phyloP scores from a whole-genome alignment of 208 protist genomes.

The Leishmania guyanensis region DNA sequence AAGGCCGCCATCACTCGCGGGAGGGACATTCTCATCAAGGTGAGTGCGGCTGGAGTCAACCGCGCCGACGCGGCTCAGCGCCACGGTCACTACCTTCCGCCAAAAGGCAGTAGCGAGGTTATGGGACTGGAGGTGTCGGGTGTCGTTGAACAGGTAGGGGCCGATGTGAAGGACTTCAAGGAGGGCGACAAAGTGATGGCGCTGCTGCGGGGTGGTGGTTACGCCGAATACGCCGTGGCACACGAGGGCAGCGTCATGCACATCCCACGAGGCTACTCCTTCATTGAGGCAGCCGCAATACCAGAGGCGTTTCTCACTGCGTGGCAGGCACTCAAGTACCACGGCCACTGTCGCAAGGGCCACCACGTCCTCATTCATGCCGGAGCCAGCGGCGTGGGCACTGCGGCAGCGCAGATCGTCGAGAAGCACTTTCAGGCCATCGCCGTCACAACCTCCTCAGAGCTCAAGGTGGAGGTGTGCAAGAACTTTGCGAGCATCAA shows the following conservation, averaged over 20 bases:
- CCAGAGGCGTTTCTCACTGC: conserved; percentile 94
- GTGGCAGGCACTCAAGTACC: conserved; percentile 85
- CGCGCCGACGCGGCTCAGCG: conserved; percentile 84
- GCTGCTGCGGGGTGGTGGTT: conserved; percentile 88
- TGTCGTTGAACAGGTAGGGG: conserved; percentile 69
- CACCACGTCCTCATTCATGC: conserved; percentile 89
- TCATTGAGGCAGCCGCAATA: conserved; percentile 89
- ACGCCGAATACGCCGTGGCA: conserved; percentile 90
- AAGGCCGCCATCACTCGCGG: conserved; percentile 34
- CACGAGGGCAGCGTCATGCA: conserved; percentile 77
- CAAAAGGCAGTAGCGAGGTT: conserved; percentile 72
- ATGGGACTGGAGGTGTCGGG: conserved; percentile 92
- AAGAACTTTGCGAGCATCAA: conserved; percentile 59
- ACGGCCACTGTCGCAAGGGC: conserved; percentile 60
- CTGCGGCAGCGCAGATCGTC: conserved; percentile 77
- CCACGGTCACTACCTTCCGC: conserved; percentile 88
- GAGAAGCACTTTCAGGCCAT: conserved; percentile 79
- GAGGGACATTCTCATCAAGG: conserved; percentile 82
- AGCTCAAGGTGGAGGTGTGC: conserved; percentile 77
- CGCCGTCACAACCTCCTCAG: conserved; percentile 63
- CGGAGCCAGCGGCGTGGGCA: conserved; percentile 90
- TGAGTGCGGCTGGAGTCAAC: conserved; percentile 90
- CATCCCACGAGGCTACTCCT: conserved; percentile 79
- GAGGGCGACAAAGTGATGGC: conserved; percentile 89
- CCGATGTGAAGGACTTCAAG: conserved; percentile 64